A percentile compares a stretch with the other conserved stretches of the same genome.
phyloP scores from a whole-genome alignment of 2,329 filamentous ascomycete genomes.

The Fusarium albosuccineum region DNA sequence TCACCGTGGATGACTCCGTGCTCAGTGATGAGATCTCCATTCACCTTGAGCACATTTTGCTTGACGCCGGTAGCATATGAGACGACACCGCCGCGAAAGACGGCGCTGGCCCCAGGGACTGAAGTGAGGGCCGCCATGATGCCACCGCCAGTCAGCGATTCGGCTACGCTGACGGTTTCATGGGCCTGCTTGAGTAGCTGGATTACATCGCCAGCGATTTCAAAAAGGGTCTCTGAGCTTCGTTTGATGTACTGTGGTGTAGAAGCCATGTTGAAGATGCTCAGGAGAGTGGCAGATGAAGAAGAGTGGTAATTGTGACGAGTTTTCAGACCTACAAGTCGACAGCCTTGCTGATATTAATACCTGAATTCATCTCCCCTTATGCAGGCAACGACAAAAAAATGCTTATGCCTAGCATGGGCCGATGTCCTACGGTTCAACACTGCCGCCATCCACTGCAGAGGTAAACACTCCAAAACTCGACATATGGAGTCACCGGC shows the following conservation, averaged over 20 bases:
- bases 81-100: slow-evolving; percentile 51
- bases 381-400: too few relatives aligned
- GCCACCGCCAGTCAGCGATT: slow-evolving; percentile 50
- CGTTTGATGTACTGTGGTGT: slow-evolving; percentile 1
- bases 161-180: slow-evolving; percentile 48
- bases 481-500: too few relatives aligned
- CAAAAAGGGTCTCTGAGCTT: slow-evolving; percentile 22
- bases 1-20: slow-evolving; percentile 31
- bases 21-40: slow-evolving; percentile 21
- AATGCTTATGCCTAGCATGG: too few relatives aligned
- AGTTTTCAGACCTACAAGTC: too few relatives aligned
- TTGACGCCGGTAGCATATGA: slow-evolving; percentile 50
- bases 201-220: slow-evolving; percentile 35
- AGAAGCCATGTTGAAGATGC: slow-evolving; percentile 12
- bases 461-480: too few relatives aligned
- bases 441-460: too few relatives aligned
- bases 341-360: too few relatives aligned
- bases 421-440: too few relatives aligned
- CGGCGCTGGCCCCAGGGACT: slow-evolving; percentile 48
- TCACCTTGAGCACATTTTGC: slow-evolving; percentile 42
- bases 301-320: too few relatives aligned
- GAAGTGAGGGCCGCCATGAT: slow-evolving; percentile 50
- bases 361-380: too few relatives aligned
- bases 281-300: too few relatives aligned
- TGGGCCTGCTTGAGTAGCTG: slow-evolving; percentile 32